Evolutionary conservation across 202 grass and related monocot species (phyloP).

Genomic region (Panicum hallii): DNA sequence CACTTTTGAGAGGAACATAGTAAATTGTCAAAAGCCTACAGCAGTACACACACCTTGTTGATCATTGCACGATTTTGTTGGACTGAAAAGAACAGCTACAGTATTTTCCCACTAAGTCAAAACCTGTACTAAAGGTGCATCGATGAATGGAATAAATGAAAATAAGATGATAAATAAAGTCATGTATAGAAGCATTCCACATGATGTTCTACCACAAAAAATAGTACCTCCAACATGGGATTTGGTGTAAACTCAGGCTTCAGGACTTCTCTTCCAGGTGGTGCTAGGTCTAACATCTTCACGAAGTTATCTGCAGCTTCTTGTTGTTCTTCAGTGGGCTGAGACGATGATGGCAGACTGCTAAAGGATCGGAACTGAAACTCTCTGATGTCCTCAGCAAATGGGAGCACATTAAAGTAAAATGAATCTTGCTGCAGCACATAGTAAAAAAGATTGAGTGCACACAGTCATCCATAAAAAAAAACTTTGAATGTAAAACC

Average conservation of each 20-base stretch:
- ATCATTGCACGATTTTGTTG: background rate
- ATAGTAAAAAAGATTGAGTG: slow-evolving; percentile 45
- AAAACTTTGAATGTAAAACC: background rate
- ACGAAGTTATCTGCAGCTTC: slow-evolving; percentile 90
- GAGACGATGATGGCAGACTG: slow-evolving; percentile 63
- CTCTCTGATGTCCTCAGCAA: slow-evolving; percentile 87
- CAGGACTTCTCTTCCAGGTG: slow-evolving; percentile 74
- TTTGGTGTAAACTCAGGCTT: slow-evolving; percentile 88
- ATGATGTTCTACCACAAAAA: slow-evolving; percentile 14
- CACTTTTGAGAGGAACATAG: background rate
- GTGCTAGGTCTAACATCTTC: slow-evolving; percentile 81
- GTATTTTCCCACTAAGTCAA: background rate
- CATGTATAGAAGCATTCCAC: background rate
- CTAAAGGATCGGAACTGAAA: slow-evolving; percentile 89
- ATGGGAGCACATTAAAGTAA: slow-evolving; percentile 93
- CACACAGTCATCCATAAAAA: slow-evolving; percentile 15
- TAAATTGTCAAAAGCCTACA: slow-evolving; percentile 5
- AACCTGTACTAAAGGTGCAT: slow-evolving; percentile 10
- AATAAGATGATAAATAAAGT: slow-evolving; percentile 25
- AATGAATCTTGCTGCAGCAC: slow-evolving; percentile 84
- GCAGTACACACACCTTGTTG: background rate
- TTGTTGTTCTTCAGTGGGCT: slow-evolving; percentile 77
- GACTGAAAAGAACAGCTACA: background rate
- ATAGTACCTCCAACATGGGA: slow-evolving; percentile 79
- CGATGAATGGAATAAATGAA: slow-evolving; percentile 20